Evolutionary conservation across 805 yeast species (phyloP), one percentile per base, ranked within the genome.

Genomic region (Yamadazyma paraphyllophila): DNA sequence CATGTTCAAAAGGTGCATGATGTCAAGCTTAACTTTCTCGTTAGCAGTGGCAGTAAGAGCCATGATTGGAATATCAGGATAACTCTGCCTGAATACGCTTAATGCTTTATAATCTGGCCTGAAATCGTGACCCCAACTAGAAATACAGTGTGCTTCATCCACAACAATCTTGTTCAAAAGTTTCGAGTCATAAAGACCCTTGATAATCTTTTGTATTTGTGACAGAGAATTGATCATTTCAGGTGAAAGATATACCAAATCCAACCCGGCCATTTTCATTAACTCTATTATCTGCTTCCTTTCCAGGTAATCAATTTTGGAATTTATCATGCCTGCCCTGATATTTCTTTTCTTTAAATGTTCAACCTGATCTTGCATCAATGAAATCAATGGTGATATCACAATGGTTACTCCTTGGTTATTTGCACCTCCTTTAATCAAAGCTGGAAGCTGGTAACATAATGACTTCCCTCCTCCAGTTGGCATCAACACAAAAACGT

Each of bases 71-170:
- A 89, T 80, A 42, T 76, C 77, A 0, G 96, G 95, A 59, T 78
- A 94, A 40, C 80, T 76, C 14, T 68, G 63, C 57, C 89, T 89
- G 63, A 94, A 87, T 52, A 74, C 77, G 30, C 81, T 80, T 59
- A 94, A 72, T 9, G 83, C 85, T 56, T 90, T 88, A 67, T 94
- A 94, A 63, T 94, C 98, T 0, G 98, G 97, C 43, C 99, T 75
- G 63, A 94, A 94, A 65, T 94, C 99, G 65, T 94, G 99, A 15
- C 99, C 99, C 99, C 99, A 94, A 9, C 95, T 85, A 43, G 96
- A 88, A 37, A 94, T 96, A 75, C 99, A 94, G 67, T 94, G 99
- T 0, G 99, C 99, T 61, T 89, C 99, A 67, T 94, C 99, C 37
- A 94, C 89, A 9, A 94, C 96, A 32, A 94, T 76, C 44, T 98